Evolutionary conservation across 352 stramenopile species (phyloP).

Genomic region (Pythium monospermum): DNA sequence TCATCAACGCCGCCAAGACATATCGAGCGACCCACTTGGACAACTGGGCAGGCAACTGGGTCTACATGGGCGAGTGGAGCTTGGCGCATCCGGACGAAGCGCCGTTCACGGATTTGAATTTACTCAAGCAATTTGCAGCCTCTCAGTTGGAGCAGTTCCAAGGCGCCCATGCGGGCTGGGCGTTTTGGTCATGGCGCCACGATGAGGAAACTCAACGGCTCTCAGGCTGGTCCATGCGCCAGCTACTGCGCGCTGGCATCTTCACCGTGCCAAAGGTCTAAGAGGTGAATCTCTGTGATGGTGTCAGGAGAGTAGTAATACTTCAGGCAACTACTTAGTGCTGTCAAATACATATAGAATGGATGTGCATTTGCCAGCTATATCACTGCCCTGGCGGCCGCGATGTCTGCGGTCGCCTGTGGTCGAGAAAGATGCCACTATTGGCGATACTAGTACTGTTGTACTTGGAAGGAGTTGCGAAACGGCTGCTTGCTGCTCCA

Average conservation of each 20-base stretch:
- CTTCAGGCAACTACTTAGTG: no score
- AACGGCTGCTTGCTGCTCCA: background rate
- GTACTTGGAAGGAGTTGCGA: background rate
- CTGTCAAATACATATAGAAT: no score
- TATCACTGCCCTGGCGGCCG: background rate
- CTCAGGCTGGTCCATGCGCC: slow-evolving; percentile 9
- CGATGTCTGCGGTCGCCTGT: slow-evolving; percentile 15
- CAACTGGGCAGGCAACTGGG: slow-evolving; percentile 25
- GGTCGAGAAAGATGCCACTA: slow-evolving; percentile 7
- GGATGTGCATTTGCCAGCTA: background rate
- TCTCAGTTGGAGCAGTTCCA: slow-evolving; percentile 24
- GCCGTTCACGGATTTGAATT: slow-evolving; percentile 22
- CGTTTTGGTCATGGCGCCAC: slow-evolving; percentile 16
- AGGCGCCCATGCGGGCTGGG: slow-evolving; percentile 4
- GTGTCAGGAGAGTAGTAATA: no score
- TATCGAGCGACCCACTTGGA: slow-evolving; percentile 20
- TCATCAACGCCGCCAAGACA: slow-evolving; percentile 21
- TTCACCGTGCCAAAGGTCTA: no score
- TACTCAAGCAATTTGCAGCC: slow-evolving; percentile 21
- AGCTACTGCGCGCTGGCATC: slow-evolving; percentile 15
- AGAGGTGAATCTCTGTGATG: no score
- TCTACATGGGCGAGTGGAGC: slow-evolving; percentile 56
- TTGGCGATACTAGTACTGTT: no score
- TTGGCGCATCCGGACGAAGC: slow-evolving; percentile 20
- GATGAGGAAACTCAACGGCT: slow-evolving; percentile 3